Base-by-base conservation (phyloP, 2,329 filamentous ascomycete genomes). In the Fusarium temperatum region DNA sequence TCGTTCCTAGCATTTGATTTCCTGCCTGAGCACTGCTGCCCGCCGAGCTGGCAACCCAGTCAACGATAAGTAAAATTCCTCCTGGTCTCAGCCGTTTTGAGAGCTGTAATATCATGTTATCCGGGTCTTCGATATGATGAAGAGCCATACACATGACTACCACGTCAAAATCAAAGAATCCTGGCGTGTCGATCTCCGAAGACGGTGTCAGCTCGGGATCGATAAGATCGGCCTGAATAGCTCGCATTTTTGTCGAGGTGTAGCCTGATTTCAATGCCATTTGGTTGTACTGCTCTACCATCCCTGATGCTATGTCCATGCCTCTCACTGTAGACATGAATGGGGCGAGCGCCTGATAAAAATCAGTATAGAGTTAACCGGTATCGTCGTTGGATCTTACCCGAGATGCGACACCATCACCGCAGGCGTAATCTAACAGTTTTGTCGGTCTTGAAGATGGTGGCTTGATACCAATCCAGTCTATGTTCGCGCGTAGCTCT, bases 71-170 rank as follows among this genome's bases (percentile, higher is more conserved):
- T 15, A 84, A 51, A 1, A 79, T 69, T 9, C 82, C 82, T 2
- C 80, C 81, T 2, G 75, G 73, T 15, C 64, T 65, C 6, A 84
- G 68, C 8, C 80, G 66, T 26, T 77, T 74, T 3, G 78, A 69
- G 5, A 84, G 78, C 12, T 73, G 75, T 1, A 48, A 24, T 6
- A 83, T 61, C 77, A 82, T 80, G 4, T 47, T 56, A 1, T 73
- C 67, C 0, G 77, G 72, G 38, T 83, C 75, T 8, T 78, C 70
- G 14, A 84, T 76, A 45, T 84, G 82, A 45, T 84, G 82, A 2
- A 84, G 79, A 0, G 82, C 81, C 77, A 83, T 77, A 18, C 77
- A 79, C 62, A 83, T 83, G 36, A 81, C 76, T 11, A 78, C 73
- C 11, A 81, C 58, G 55, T 83, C 82, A 53, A 83, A 83, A 22